Base-by-base conservation (phyloP, 2,329 filamentous ascomycete species). In the Chrysosporium keratinophilum region DNA sequence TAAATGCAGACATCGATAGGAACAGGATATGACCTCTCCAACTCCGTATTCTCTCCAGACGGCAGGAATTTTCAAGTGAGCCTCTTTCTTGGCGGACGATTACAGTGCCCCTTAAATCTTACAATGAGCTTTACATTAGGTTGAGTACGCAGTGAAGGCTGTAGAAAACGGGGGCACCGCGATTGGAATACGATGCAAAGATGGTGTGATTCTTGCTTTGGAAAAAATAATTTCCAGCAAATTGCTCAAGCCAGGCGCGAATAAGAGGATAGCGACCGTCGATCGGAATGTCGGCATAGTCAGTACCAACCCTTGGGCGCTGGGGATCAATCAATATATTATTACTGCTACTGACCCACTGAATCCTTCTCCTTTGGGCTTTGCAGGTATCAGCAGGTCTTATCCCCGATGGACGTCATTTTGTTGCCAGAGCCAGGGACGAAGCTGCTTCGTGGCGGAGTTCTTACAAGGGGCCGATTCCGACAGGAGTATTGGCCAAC, bases 41-140 rank as follows among this genome's bases (percentile, higher is more conserved):
- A 98, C 81, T 97, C 93, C 68, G 94, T 97, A 78, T 98, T 97
- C 80, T 97, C 93, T 47, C 93, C 93, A 62, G 93, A 98, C 76
- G 93, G 93, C 69, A 87, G 93, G 65, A 98, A 98, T 74, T 98
- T 98, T 74, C 93, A 98, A 75, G 88, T 94, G 69, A 58, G 51
- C 48, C 28, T 33, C 20, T 37, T 52, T 14, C 44, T 42, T 37
- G 15, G 6, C 6, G 5, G 10, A 11, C 7, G 17, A 39, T 45
- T 23, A 28, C 55, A 47, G n/a, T 34, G 14, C 49, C 44, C 28
- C 19, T 1, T 19, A 14, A 28, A 40, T 20, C 50, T 52, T 31
- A 46, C 12, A 23, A 34, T 9, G 19, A 5, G 19, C 23, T 7
- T 5, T 34, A 31, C 41, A 15, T n/a, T 63, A 81, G 78, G 82